A percentile compares a stretch with the other conserved stretches of the same genome.
phyloP scores from a whole-genome alignment of 2,329 filamentous ascomycete species.

The Sclerotinia minor region DNA sequence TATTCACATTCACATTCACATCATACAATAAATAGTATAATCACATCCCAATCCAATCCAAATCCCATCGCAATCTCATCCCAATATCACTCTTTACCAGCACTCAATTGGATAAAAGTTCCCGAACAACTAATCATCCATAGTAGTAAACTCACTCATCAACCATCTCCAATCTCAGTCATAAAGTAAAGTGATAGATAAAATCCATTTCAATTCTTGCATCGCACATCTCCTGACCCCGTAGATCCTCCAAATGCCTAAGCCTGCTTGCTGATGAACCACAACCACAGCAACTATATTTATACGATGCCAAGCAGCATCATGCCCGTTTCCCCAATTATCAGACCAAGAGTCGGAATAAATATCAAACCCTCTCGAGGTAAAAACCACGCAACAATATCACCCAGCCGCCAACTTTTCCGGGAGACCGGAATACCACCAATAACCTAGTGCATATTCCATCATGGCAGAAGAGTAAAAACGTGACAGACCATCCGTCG shows the following conservation, averaged over 20 bases:
- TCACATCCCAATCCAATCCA: too few relatives aligned
- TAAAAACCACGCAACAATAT: neutral
- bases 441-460: neutral
- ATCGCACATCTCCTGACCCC: slow-evolving; percentile 3
- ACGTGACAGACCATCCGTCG: slow-evolving; percentile 4
- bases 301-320: slow-evolving; percentile 7
- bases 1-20: too few relatives aligned
- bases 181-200: neutral
- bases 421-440: neutral
- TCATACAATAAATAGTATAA: too few relatives aligned
- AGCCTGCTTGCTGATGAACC: neutral
- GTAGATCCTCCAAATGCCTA: slow-evolving; percentile 8
- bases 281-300: slow-evolving; percentile 17
- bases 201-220: slow-evolving; percentile 4
- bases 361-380: neutral
- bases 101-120: too few relatives aligned
- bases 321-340: neutral
- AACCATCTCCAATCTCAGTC: neutral
- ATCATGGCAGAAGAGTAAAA: slow-evolving; percentile 2
- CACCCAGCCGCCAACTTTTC: slow-evolving; percentile 4
- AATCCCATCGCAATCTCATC: too few relatives aligned
- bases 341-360: neutral
- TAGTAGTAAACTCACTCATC: neutral
- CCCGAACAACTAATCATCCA: too few relatives aligned
- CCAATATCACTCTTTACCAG: too few relatives aligned